A percentile compares a stretch with the other conserved stretches of the same genome.
phyloP scores from a whole-genome alignment of 306 rosid genomes.

The Hylodesmum podocarpum region DNA sequence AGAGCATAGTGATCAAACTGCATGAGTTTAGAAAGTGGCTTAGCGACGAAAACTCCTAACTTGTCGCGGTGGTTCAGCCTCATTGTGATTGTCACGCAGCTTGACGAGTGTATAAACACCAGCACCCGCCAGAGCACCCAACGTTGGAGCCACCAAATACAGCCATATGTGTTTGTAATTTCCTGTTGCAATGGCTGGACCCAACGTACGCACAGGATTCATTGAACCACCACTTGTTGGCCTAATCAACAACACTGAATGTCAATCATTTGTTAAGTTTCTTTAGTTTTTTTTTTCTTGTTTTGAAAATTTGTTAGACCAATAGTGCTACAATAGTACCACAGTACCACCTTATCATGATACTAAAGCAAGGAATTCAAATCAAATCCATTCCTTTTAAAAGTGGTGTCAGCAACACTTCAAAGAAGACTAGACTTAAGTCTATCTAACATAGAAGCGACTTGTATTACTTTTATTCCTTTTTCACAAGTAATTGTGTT shows the following conservation, averaged over 20 bases:
- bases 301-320: too few species aligned
- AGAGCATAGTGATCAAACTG: background rate
- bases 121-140: conserved; percentile 82
- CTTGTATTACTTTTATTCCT: too few species aligned
- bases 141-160: conserved; percentile 78
- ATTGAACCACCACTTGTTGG: conserved; percentile 86
- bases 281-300: background rate
- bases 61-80: conserved; percentile 42
- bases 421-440: too few species aligned
- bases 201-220: conserved; percentile 97
- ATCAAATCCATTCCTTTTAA: too few species aligned
- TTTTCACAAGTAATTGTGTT: too few species aligned
- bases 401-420: too few species aligned
- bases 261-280: background rate
- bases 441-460: too few species aligned
- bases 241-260: conserved; percentile 37
- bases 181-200: conserved; percentile 92
- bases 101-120: conserved; percentile 70
- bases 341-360: too few species aligned
- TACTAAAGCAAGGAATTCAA: too few species aligned
- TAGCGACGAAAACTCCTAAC: conserved; percentile 89
- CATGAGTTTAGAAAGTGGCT: too few species aligned
- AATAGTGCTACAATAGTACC: too few species aligned
- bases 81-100: conserved; percentile 47
- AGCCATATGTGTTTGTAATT: conserved; percentile 71